A percentile compares a stretch with the other conserved stretches of the same genome.
phyloP scores from a whole-genome alignment of 331 rosid species.

The Pyrus hybrid region DNA sequence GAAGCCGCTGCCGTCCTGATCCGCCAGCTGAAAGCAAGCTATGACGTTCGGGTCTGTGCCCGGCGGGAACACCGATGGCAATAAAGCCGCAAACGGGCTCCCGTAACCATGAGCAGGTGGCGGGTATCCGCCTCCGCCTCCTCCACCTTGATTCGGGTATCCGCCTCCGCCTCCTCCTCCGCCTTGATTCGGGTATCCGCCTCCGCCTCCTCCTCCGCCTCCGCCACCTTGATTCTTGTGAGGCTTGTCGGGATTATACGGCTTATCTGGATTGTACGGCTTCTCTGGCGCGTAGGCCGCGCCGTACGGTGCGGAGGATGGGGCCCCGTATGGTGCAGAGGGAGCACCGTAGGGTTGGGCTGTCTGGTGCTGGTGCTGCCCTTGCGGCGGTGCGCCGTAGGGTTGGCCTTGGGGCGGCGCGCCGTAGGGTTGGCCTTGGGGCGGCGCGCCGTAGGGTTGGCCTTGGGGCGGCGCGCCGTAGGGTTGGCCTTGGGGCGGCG shows the following conservation, averaged over 20 bases:
- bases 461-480: no score
- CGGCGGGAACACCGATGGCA: slow-evolving; percentile 85
- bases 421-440: no score
- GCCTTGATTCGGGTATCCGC: slow-evolving; percentile 24
- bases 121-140: no score
- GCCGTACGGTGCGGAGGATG: background rate
- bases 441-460: no score
- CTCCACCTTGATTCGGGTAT: no score
- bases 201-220: background rate
- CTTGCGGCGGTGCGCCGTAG: slow-evolving; percentile 2
- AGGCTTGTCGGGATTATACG: background rate
- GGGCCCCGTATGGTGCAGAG: slow-evolving; percentile 10
- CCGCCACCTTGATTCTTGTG: background rate
- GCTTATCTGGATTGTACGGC: background rate
- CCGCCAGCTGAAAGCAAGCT: slow-evolving; percentile 83
- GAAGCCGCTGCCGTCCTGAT: slow-evolving; percentile 84
- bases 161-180: no score
- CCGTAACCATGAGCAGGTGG: slow-evolving; percentile 24
- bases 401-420: no score
- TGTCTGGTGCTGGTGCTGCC: background rate
- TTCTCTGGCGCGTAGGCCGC: background rate
- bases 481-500: background rate
- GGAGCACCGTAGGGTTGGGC: background rate
- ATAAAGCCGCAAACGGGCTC: slow-evolving; percentile 56
- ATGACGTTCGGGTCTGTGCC: slow-evolving; percentile 83